Evolutionary conservation across 371 early-diverging fungal species (phyloP).

Genomic region (Mucor piriformis): DNA sequence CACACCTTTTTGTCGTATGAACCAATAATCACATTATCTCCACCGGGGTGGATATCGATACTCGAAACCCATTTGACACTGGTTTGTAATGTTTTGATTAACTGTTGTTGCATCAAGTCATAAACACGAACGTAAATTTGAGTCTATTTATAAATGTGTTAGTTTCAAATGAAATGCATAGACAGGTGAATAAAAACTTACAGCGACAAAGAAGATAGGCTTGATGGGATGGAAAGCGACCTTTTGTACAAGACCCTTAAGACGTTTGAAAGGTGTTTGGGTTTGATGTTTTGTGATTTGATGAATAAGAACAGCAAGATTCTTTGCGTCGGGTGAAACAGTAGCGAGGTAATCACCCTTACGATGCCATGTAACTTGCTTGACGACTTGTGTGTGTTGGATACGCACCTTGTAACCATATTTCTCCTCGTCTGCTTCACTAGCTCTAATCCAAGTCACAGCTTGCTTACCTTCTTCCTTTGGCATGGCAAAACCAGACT

Average conservation of each 20-base stretch:
- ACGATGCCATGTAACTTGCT: constrained; percentile 91
- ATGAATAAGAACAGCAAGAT: constrained; percentile 84
- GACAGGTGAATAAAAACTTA: too few relatives aligned
- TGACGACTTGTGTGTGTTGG: constrained; percentile 65
- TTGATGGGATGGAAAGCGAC: constrained; percentile 93
- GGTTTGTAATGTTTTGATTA: constrained; percentile 79
- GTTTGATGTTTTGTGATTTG: constrained; percentile 86
- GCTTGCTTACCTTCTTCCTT: constrained; percentile 37
- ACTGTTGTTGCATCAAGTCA: constrained; percentile 86
- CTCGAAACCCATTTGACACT: constrained; percentile 94
- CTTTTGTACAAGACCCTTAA: constrained; percentile 85
- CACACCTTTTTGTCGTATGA: constrained; percentile 91
- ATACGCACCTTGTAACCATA: constrained; percentile 59
- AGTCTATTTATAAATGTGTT: constrained; percentile 53
- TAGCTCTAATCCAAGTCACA: constrained; percentile 65
- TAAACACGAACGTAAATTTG: constrained; percentile 93
- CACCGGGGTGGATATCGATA: constrained; percentile 90
- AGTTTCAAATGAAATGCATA: too few relatives aligned
- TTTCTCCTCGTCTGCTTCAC: constrained; percentile 52
- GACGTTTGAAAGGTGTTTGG: constrained; percentile 89
- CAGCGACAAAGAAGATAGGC: constrained; percentile 92
- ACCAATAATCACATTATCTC: constrained; percentile 94
- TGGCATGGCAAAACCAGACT: constrained; percentile 49
- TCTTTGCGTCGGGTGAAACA: constrained; percentile 72
- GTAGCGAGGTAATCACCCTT: constrained; percentile 96